Evolutionary conservation across 208 protist species (phyloP).

Genomic region (Crithidia sp.): DNA sequence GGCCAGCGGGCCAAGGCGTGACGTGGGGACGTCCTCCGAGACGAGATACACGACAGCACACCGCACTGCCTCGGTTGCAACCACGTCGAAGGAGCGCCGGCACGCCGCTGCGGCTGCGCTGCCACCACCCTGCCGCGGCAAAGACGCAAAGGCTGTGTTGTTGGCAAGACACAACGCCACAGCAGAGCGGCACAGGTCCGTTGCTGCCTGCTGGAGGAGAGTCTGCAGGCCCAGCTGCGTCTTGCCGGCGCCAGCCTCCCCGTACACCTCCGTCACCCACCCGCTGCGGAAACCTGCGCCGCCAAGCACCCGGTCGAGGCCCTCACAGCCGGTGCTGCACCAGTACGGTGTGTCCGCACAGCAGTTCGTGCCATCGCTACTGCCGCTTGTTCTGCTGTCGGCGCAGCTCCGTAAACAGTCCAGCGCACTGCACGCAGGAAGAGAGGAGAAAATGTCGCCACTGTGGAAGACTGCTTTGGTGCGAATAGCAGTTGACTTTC

Average conservation of each 20-base stretch:
- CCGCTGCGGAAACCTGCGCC: slow-evolving; percentile 59
- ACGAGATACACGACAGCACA: slow-evolving; percentile 59
- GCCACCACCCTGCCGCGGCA: neutral
- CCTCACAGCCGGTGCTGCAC: slow-evolving; percentile 45
- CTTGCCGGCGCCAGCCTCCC: slow-evolving; percentile 82
- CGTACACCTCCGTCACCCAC: slow-evolving; percentile 69
- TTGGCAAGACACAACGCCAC: slow-evolving; percentile 17
- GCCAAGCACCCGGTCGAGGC: slow-evolving; percentile 38
- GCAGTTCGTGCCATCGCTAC: too few species aligned
- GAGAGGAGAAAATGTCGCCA: too few species aligned
- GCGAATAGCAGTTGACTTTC: too few species aligned
- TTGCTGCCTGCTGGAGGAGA: slow-evolving; percentile 54
- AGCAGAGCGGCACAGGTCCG: slow-evolving; percentile 19
- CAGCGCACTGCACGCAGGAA: slow-evolving; percentile 9
- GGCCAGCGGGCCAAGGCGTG: slow-evolving; percentile 38
- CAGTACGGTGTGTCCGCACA: slow-evolving; percentile 4
- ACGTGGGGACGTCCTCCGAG: slow-evolving; percentile 63
- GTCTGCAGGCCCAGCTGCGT: slow-evolving; percentile 77
- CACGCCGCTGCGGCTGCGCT: neutral
- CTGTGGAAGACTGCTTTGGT: too few species aligned
- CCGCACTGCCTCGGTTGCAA: neutral
- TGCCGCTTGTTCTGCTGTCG: too few species aligned
- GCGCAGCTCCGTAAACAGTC: slow-evolving; percentile 1
- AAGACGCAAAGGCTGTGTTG: neutral
- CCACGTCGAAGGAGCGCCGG: neutral